Evolutionary conservation across 768 basidiomycete genomes (phyloP), one percentile per base, ranked within the genome.

Genomic region (Naganishia onofrii): DNA sequence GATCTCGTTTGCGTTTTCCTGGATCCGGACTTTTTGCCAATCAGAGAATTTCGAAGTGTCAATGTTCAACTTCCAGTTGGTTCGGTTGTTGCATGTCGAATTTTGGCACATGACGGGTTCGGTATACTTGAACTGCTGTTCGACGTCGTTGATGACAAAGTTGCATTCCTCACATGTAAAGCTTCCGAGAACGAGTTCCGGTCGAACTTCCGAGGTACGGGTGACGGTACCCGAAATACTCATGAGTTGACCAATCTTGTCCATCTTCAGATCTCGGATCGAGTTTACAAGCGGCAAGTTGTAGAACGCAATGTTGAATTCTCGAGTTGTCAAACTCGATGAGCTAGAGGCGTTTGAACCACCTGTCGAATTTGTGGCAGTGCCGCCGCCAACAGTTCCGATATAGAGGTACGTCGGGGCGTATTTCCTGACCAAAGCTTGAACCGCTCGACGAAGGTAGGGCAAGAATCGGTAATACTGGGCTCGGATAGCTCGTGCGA

Each of bases 71-170:
- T 93, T 89, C 94, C 94, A 99, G 36, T 87, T 89, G 21, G 83
- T 82, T 34, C 93, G 87, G 80, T 98, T 98, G 34, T 91, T 90
- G 76, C 96, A 99, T 0, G 90, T 90, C 23, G 90, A 88, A 77
- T 99, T 99, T 21, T 92, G 96, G 78, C 96, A 99, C 52, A 97
- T 83, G 64, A 87, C 87, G 13, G 96, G 96, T 92, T 98, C 96
- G 23, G 96, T 99, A 79, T 97, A 98, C 79, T 97, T 99, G 86
- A 99, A 99, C 79, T 99, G 96, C 79, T 99, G 96, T 78, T 99
- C 96, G 57, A 99, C 88, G 77, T 97, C 95, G 67, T 89, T 87
- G 29, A 97, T 89, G 13, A 89, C 83, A 34, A 90, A 91, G 55
- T 87, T 86, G 77, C 96, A 99, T 52, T 89, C 86, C 80, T 92